Evolutionary conservation across 2,329 filamentous ascomycete species (phyloP), one percentile per base, ranked within the genome.

Genomic region (Trichophyton simii): DNA sequence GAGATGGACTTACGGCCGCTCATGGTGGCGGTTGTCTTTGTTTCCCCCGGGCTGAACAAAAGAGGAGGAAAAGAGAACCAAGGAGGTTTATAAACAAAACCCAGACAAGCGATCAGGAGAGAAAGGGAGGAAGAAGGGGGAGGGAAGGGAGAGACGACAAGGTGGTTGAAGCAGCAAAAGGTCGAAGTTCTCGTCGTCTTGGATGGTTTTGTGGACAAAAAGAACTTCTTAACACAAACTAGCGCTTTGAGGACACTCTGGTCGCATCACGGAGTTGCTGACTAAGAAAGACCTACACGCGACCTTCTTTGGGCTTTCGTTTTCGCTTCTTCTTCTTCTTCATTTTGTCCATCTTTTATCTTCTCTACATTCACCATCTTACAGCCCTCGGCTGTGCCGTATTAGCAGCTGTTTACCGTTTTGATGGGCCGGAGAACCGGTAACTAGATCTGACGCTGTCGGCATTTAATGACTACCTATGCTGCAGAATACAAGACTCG

Each of bases 1-100:
- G 66, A 67, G 68, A 64, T 58, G 65, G 66, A 81, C 80, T 79
- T 75, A 83, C 80, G 77, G 75, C 80, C 80, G 75, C 80, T 82
- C 80, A 83, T 83, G 72, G 70, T 82, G 77, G 76, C 76, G 55
- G 55, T 44, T 58, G 55, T 58, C 55, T 58, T 68, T 67, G 69
- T 71, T 44, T 44, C 68, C 69, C 69, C 69, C 71, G 72, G 65
- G 64, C 64, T 63, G 63, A 70, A 61, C 63, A 62, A 63, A 57
- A 67, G 67, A 68, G 66, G 67, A 65, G 65, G 59, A 57, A 20
- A 11, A 25, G 20, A 64, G 60, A 64, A 65, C 63, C 65, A 67
- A 64, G 50, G 67, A 70, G 68, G 70, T 67, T 65, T 67, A 64
- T 63, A 65, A 61, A 44, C 41, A 44, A 62, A 31, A 63, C 65